These are phyloP conservation scores for Salvia rosmarinus DNA, from an alignment of 257 asterid species.

Conservation along the genomic window DNA sequence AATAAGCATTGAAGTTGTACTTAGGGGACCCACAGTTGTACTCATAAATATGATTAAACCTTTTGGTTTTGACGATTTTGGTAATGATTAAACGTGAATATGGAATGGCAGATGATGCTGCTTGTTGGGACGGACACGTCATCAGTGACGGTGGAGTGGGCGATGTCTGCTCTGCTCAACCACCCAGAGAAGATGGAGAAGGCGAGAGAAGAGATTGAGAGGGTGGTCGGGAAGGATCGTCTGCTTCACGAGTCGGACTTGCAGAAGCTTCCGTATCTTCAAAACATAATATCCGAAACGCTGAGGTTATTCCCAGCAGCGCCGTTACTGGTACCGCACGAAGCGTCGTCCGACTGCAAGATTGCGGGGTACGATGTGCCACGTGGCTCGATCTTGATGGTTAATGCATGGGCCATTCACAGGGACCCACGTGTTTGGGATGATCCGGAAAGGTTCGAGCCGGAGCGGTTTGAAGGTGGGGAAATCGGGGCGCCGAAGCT, in stretches of 20 bases:
- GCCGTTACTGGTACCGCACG: conserved; percentile 47
- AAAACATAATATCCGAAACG: conserved; percentile 33
- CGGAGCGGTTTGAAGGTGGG: conserved; percentile 46
- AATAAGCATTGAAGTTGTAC: too few relatives aligned
- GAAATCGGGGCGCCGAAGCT: conserved; percentile 34
- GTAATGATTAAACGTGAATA: too few relatives aligned
- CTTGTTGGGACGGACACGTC: conserved; percentile 46
- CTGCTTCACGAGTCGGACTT: conserved; percentile 32
- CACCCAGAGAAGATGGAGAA: conserved; percentile 35
- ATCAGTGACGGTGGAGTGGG: conserved; percentile 43
- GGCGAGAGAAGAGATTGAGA: conserved; percentile 26
- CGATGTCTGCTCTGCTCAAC: conserved; percentile 46
- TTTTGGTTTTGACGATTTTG: too few relatives aligned
- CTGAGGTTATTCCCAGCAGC: conserved; percentile 37
- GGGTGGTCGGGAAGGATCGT: not conserved
- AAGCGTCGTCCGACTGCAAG: conserved; percentile 43
- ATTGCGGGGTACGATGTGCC: conserved; percentile 51
- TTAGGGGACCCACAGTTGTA: too few relatives aligned
- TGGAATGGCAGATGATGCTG: conserved; percentile 36
- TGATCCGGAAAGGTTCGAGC: conserved; percentile 41
- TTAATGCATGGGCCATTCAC: conserved; percentile 50
- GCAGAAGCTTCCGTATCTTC: conserved; percentile 35
- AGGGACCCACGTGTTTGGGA: conserved; percentile 48
- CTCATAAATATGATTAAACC: too few relatives aligned
- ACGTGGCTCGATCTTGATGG: conserved; percentile 39